A percentile compares a stretch with the other conserved stretches of the same genome.
phyloP scores from a whole-genome alignment of 2,329 filamentous ascomycete species.

The Dothideomycetes sp. region DNA sequence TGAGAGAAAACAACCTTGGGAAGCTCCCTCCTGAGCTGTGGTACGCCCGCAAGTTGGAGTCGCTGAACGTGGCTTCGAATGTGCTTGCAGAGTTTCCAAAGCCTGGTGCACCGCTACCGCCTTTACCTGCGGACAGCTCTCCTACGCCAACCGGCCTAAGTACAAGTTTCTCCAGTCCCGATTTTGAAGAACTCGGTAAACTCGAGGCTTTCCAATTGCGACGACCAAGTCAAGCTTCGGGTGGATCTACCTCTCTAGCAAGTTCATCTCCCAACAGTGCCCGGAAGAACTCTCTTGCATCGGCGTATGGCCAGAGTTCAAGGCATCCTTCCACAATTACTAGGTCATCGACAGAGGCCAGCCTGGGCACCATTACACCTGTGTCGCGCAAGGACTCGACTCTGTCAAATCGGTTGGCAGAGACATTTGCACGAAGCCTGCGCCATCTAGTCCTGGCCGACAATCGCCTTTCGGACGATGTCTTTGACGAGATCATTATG shows the following conservation, averaged over 20 bases:
- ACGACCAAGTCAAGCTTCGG: conserved; percentile 76
- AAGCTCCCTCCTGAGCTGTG: conserved; percentile 88
- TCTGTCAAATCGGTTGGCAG: conserved; percentile 64
- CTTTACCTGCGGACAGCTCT: conserved; percentile 20
- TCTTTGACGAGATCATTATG: conserved; percentile 81
- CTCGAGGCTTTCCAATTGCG: conserved; percentile 53
- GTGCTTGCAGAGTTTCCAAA: conserved; percentile 86
- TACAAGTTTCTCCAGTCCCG: conserved; percentile 46
- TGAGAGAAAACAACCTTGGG: conserved; percentile 87
- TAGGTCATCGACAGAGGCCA: conserved; percentile 32
- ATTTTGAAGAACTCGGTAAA: conserved; percentile 65
- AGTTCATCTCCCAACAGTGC: conserved; percentile 30
- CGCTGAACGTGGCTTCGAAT: conserved; percentile 90
- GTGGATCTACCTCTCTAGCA: conserved; percentile 48
- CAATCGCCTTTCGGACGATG: conserved; percentile 86
- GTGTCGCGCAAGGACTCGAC: conserved; percentile 76
- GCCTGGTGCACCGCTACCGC: conserved; percentile 52
- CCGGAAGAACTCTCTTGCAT: conserved; percentile 61
- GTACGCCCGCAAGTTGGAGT: conserved; percentile 85
- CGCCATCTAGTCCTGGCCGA: conserved; percentile 81
- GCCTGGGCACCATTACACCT: conserved; percentile 47
- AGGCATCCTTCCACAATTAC: conserved; percentile 77
- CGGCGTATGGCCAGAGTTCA: conserved; percentile 45
- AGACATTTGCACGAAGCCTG: conserved; percentile 80
- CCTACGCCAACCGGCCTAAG: conserved; percentile 33